phyloP scores from a whole-genome alignment of 768 basidiomycete species.

The Mycena leptocephala region DNA sequence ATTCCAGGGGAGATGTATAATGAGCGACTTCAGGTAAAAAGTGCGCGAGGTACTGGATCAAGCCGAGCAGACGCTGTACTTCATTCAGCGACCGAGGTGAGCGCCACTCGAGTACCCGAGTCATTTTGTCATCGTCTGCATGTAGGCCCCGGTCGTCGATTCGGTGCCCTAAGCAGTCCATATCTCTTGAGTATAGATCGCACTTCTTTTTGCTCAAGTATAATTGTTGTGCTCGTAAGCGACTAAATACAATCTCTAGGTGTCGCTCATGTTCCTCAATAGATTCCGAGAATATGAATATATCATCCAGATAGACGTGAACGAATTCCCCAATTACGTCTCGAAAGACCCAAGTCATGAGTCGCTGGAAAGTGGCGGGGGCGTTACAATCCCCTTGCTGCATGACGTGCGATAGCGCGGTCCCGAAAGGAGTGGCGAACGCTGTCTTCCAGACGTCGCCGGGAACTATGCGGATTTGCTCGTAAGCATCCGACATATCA shows the following conservation, averaged over 20 bases:
- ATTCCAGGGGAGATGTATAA: background rate
- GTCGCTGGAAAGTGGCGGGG: no score
- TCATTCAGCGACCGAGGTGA: background rate
- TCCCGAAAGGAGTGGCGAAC: slow-evolving; percentile 37
- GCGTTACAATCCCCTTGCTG: no score
- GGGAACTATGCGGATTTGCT: slow-evolving; percentile 45
- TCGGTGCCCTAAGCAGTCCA: no score
- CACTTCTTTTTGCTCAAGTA: slow-evolving; percentile 45
- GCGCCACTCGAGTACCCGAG: background rate
- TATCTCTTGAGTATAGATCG: slow-evolving; percentile 35
- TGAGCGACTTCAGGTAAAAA: slow-evolving; percentile 6
- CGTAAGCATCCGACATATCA: no score
- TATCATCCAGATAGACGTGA: no score
- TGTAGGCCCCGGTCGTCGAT: background rate
- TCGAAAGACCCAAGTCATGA: no score
- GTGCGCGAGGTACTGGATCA: background rate
- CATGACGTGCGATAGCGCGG: slow-evolving; percentile 4
- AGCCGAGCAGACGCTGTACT: background rate
- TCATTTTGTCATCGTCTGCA: background rate
- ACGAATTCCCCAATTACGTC: no score
- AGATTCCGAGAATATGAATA: no score
- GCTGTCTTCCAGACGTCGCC: slow-evolving; percentile 38
- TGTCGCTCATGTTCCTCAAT: slow-evolving; percentile 8
- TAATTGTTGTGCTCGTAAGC: slow-evolving; percentile 38
- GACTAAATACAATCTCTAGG: slow-evolving; percentile 40